These are phyloP conservation scores for Aureobasidium subglaciale DNA, from an alignment of 2,329 filamentous ascomycete genomes.

Conservation along the genomic window DNA sequence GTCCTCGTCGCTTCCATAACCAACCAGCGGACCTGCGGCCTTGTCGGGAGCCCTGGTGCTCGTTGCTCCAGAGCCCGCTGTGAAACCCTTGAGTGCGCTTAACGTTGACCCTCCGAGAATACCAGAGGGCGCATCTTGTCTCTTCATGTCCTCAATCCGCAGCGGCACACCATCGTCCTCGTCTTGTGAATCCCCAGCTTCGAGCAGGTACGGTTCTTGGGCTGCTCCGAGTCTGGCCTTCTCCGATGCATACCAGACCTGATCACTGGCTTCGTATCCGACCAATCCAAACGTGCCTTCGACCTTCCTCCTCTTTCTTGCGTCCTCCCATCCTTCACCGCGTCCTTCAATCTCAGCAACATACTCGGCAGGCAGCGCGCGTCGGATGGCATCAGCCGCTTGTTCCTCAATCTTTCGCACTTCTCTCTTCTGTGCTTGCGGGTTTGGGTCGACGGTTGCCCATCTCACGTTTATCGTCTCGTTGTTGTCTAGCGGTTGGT, in stretches of 20 bases:
- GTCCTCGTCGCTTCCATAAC: conserved; percentile 85
- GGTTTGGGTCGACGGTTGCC: conserved; percentile 95
- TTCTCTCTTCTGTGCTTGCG: conserved; percentile 87
- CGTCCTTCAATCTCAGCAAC: conserved; percentile 90
- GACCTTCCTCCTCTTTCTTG: conserved; percentile 79
- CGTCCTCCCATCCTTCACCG: conserved; percentile 45
- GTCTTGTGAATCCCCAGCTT: conserved; percentile 48
- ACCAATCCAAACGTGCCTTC: conserved; percentile 83
- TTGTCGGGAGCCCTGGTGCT: conserved; percentile 47
- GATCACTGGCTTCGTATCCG: conserved; percentile 89
- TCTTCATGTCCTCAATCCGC: conserved; percentile 40
- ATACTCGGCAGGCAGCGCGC: conserved; percentile 81
- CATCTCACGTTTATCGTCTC: conserved; percentile 94
- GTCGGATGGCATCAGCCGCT: conserved; percentile 84
- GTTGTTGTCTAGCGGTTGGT: conserved; percentile 82
- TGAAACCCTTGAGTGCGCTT: conserved; percentile 61
- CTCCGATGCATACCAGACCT: conserved; percentile 83
- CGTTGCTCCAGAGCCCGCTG: conserved; percentile 36
- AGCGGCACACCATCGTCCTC: conserved; percentile 30
- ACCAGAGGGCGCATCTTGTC: conserved; percentile 43
- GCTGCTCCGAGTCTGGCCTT: conserved; percentile 60
- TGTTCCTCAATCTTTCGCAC: conserved; percentile 87
- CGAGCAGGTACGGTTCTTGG: conserved; percentile 52
- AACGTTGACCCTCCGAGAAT: conserved; percentile 80
- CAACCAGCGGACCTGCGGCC: conserved; percentile 67